A percentile compares a stretch with the other conserved stretches of the same genome.
These are phyloP conservation scores for Paraphaeosphaeria sporulosa DNA, from an alignment of 2,329 filamentous ascomycete species.

Conservation along the genomic window DNA sequence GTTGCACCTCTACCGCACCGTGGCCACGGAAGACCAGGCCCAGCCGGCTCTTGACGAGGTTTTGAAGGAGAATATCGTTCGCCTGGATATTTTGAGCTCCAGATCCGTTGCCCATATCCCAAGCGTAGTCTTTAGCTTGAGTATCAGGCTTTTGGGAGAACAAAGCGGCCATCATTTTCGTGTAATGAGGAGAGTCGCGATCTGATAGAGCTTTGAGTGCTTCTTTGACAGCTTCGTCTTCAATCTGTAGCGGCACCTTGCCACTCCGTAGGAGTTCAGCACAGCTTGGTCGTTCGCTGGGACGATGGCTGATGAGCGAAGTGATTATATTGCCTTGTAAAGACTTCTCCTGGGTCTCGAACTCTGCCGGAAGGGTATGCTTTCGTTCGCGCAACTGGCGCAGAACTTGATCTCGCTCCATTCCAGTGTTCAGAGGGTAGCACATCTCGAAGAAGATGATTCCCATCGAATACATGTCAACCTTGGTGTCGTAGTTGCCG, in stretches of 20 bases:
- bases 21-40: conserved; percentile 84
- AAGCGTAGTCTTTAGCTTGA: conserved; percentile 74
- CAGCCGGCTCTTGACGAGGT: conserved; percentile 76
- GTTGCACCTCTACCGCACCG: conserved; percentile 81
- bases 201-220: conserved; percentile 83
- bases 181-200: conserved; percentile 84
- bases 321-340: conserved; percentile 79
- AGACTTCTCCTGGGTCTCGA: conserved; percentile 71
- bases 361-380: conserved; percentile 75
- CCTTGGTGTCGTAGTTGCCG: conserved; percentile 87
- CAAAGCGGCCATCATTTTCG: conserved; percentile 85
- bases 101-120: conserved; percentile 52
- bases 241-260: conserved; percentile 88
- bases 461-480: conserved; percentile 98
- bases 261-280: conserved; percentile 83
- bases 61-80: conserved; percentile 72
- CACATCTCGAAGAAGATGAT: conserved; percentile 99
- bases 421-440: conserved; percentile 65
- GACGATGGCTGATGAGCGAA: conserved; percentile 81
- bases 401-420: conserved; percentile 72
- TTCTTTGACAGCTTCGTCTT: conserved; percentile 87
- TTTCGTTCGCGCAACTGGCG: conserved; percentile 72
- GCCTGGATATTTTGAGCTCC: conserved; percentile 43
- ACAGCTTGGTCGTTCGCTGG: conserved; percentile 82
- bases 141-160: conserved; percentile 77